Conservation (phyloP, 2,329 filamentous ascomycete genomes). For the Paramyrothecium roridum region DNA sequence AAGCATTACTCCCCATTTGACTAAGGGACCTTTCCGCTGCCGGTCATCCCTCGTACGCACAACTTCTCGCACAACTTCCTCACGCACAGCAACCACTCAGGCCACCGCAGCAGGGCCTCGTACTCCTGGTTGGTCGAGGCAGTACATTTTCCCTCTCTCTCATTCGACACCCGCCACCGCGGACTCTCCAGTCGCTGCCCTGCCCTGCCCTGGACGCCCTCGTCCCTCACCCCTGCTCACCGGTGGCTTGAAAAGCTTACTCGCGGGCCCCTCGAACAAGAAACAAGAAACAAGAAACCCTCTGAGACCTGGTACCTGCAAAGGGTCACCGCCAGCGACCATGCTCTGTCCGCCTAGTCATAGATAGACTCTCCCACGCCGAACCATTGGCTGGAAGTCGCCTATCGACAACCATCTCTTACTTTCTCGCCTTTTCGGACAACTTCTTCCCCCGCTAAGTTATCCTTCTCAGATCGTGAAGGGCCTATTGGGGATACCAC, state of each 20-base stretch:
- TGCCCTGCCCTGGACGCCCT: background rate
- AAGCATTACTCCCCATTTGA: too few relatives aligned
- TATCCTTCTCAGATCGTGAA: too few relatives aligned
- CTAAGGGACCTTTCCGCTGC: too few relatives aligned
- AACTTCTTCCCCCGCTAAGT: background rate
- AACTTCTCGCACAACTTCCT: too few relatives aligned
- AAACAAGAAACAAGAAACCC: background rate
- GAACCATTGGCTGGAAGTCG: constrained; percentile 5
- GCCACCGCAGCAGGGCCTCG: too few relatives aligned
- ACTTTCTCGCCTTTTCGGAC: background rate
- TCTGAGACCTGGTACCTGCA: background rate
- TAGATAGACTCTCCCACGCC: constrained; percentile 13
- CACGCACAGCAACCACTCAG: too few relatives aligned
- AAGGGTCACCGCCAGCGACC: constrained; percentile 8
- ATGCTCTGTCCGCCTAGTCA: constrained; percentile 15
- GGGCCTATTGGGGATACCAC: too few relatives aligned
- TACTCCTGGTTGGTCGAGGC: too few relatives aligned
- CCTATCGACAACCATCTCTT: background rate
- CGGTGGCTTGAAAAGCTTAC: background rate
- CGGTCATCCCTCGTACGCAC: too few relatives aligned
- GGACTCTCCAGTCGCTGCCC: background rate
- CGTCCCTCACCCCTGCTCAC: background rate
- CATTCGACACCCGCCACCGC: background rate
- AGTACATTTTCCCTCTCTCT: background rate
- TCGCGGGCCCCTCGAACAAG: background rate